These are phyloP conservation scores for Umbellularia californica DNA, from an alignment of 164 flowering plant genomes.

Conservation along the genomic window DNA sequence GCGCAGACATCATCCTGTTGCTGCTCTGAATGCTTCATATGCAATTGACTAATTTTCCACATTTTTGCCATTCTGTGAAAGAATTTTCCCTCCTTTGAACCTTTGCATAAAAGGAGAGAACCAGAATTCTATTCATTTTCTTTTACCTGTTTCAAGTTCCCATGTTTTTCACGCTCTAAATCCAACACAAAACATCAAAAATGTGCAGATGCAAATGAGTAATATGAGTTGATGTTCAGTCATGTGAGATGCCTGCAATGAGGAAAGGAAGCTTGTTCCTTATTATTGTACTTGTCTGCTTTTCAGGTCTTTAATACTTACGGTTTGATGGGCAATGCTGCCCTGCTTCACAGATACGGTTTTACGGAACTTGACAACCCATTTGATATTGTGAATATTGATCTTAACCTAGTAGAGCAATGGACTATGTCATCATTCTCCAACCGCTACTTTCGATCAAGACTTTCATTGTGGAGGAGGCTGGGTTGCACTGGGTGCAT, in stretches of 20 bases:
- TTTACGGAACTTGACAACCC: conserved; percentile 80
- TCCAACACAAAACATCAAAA: background rate
- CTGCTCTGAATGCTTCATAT: too few relatives aligned
- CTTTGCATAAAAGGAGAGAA: background rate
- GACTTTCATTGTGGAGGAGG: conserved; percentile 75
- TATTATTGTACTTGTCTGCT: background rate
- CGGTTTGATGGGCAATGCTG: conserved; percentile 85
- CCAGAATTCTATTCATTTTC: too few relatives aligned
- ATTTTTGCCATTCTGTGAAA: too few relatives aligned
- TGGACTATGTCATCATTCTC: conserved; percentile 62
- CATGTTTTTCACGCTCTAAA: background rate
- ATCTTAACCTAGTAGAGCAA: conserved; percentile 52
- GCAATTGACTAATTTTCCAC: too few relatives aligned
- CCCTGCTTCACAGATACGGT: conserved; percentile 94
- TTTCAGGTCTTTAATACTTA: conserved; percentile 89
- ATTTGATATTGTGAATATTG: conserved; percentile 77
- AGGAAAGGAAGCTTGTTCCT: background rate
- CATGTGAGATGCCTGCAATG: background rate
- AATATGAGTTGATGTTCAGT: too few relatives aligned
- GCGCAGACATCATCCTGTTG: too few relatives aligned
- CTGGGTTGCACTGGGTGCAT: conserved; percentile 53
- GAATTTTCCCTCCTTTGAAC: background rate
- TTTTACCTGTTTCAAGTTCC: background rate
- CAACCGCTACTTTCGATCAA: conserved; percentile 49
- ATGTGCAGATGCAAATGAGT: background rate